Percentiles rank a stretch among this genome's conserved stretches.
Evolutionary conservation across 176 grass and related monocot species (phyloP).

Genomic region (bread wheat (Triticum aestivum)): DNA sequence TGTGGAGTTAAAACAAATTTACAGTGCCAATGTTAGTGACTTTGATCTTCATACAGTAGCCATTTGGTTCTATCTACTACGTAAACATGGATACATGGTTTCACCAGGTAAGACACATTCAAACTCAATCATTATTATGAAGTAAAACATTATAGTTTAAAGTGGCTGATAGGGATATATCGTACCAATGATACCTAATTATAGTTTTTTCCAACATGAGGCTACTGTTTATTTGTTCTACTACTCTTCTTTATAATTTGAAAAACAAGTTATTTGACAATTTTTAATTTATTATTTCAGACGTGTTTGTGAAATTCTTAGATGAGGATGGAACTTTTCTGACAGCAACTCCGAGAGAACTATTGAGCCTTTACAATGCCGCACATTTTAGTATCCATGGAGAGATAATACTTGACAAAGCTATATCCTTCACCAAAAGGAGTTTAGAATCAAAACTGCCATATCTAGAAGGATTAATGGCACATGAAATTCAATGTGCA

Average conservation of each 20-base stretch:
- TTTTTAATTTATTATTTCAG: background rate
- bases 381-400: background rate
- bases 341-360: background rate
- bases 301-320: background rate
- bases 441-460: background rate
- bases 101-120: background rate
- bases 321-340: background rate
- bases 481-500: background rate
- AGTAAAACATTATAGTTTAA: background rate
- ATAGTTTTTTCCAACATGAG: no score
- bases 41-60: background rate
- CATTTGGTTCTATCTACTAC: background rate
- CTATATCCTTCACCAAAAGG: background rate
- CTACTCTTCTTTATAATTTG: background rate
- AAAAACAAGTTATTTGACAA: background rate
- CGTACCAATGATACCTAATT: background rate
- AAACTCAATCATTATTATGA: no score
- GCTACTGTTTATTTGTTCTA: no score
- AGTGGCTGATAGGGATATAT: background rate
- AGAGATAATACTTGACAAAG: constrained; percentile 13
- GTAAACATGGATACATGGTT: constrained; percentile 7
- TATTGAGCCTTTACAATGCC: background rate
- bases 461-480: background rate
- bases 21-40: background rate
- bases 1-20: background rate